Conservation (phyloP, 1,284 basidiomycete species). For the Grifola frondosa region DNA sequence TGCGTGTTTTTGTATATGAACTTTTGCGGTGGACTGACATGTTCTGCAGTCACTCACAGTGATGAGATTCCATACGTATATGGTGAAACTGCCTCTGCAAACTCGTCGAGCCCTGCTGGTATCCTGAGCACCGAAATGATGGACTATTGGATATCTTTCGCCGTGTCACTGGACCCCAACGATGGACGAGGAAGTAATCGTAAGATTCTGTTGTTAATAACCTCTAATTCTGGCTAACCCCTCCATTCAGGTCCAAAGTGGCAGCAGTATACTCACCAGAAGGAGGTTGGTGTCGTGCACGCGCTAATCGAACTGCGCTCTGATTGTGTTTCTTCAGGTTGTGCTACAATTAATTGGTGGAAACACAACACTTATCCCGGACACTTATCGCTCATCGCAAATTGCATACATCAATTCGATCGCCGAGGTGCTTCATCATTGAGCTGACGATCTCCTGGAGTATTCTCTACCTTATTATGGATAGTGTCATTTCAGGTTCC, state of each 20-base stretch:
- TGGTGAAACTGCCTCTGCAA: too few relatives aligned
- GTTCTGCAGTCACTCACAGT: constrained; percentile 14
- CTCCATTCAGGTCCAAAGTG: not conserved
- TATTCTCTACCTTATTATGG: too few relatives aligned
- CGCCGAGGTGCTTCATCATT: too few relatives aligned
- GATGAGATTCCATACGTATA: not conserved
- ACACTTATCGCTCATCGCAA: not conserved
- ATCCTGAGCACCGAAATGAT: constrained; percentile 6
- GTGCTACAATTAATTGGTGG: not conserved
- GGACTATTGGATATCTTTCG: constrained; percentile 8
- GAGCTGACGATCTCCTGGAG: too few relatives aligned
- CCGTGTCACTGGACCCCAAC: constrained; percentile 2
- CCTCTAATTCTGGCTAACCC: not conserved
- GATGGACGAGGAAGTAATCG: not conserved
- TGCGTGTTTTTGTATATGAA: constrained; percentile 1
- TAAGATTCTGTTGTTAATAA: not conserved
- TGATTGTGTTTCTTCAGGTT: not conserved
- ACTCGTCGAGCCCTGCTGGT: constrained; percentile 25
- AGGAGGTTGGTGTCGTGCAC: too few relatives aligned
- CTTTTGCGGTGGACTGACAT: too few relatives aligned
- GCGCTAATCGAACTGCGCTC: too few relatives aligned
- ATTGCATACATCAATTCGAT: constrained; percentile 5
- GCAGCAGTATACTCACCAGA: not conserved
- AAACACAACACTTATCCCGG: not conserved
- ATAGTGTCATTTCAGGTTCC: too few relatives aligned